A percentile compares a stretch with the other conserved stretches of the same genome.
Conservation (phyloP, 345 rosid species). For the Lepidium didymum region DNA sequence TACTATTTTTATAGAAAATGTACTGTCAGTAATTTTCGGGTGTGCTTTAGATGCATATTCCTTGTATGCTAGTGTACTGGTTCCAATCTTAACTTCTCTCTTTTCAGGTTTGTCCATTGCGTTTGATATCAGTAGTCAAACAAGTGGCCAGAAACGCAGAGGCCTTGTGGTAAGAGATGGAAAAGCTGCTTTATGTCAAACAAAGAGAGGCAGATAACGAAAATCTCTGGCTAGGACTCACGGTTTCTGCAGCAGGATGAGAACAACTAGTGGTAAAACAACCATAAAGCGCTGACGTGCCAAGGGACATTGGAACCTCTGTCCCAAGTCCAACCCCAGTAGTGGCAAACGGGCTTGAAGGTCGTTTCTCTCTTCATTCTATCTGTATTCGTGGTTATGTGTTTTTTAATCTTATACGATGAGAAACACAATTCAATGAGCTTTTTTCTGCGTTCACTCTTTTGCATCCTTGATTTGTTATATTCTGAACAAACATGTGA, state of each 20-base stretch:
- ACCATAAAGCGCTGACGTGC: slow-evolving; percentile 77
- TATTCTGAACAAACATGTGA: not conserved
- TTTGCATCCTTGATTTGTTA: not conserved
- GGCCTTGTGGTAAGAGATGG: slow-evolving; percentile 88
- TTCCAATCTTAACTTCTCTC: not conserved
- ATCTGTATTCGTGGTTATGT: slow-evolving; percentile 19
- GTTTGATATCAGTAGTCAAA: slow-evolving; percentile 37
- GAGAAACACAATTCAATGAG: not conserved
- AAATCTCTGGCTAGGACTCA: slow-evolving; percentile 91
- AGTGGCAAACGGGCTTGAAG: slow-evolving; percentile 54
- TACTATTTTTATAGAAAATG: not conserved
- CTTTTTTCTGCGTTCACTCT: not conserved
- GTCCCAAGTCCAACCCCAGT: slow-evolving; percentile 79
- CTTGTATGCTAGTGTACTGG: not conserved
- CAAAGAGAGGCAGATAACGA: slow-evolving; percentile 84
- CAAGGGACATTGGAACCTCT: slow-evolving; percentile 81
- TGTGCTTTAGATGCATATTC: not conserved
- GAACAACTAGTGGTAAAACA: slow-evolving; percentile 84
- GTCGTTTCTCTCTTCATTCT: not conserved
- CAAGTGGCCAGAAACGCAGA: slow-evolving; percentile 32
- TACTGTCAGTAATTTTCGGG: not conserved
- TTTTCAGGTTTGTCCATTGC: slow-evolving; percentile 63
- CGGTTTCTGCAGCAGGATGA: slow-evolving; percentile 81
- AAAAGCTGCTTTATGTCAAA: slow-evolving; percentile 71
- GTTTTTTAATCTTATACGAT: not conserved